Conservation (phyloP, 805 yeast species). For the Ogataea neopini region DNA sequence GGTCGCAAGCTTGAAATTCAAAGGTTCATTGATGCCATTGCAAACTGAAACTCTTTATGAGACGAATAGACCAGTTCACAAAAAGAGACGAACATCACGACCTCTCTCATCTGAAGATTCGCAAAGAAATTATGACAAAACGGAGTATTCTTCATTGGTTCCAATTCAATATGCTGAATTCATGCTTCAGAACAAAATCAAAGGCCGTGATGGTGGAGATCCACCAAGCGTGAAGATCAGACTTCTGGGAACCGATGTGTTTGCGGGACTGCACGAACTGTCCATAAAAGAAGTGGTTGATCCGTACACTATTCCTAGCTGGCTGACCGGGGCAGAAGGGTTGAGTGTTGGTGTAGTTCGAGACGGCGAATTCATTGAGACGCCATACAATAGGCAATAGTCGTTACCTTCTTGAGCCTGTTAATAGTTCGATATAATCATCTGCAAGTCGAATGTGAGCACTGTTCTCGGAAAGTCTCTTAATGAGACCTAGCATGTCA, state of each 20-base stretch:
- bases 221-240: constrained; percentile 31
- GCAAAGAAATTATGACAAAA: constrained; percentile 21
- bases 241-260: constrained; percentile 68
- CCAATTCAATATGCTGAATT: constrained; percentile 59
- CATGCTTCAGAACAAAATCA: constrained; percentile 38
- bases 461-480: constrained; percentile 24
- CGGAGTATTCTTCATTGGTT: constrained; percentile 51
- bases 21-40: constrained; percentile 48
- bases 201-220: constrained; percentile 20
- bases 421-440: constrained; percentile 27
- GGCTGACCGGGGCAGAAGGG: constrained; percentile 80
- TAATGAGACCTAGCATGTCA: constrained; percentile 32
- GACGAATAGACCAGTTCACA: constrained; percentile 32
- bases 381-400: neutral
- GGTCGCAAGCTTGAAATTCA: constrained; percentile 59
- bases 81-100: constrained; percentile 19
- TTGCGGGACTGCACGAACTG: constrained; percentile 76
- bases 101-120: constrained; percentile 11
- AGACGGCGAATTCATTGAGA: constrained; percentile 37
- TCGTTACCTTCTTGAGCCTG: constrained; percentile 20
- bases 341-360: constrained; percentile 46
- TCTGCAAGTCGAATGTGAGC: constrained; percentile 23
- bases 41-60: constrained; percentile 42
- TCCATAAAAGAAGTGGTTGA: constrained; percentile 51
- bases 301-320: constrained; percentile 62